Percentiles rank a stretch among this genome's conserved stretches.
Conservation (phyloP, 306 rosid genomes). For the Malus fusca region DNA sequence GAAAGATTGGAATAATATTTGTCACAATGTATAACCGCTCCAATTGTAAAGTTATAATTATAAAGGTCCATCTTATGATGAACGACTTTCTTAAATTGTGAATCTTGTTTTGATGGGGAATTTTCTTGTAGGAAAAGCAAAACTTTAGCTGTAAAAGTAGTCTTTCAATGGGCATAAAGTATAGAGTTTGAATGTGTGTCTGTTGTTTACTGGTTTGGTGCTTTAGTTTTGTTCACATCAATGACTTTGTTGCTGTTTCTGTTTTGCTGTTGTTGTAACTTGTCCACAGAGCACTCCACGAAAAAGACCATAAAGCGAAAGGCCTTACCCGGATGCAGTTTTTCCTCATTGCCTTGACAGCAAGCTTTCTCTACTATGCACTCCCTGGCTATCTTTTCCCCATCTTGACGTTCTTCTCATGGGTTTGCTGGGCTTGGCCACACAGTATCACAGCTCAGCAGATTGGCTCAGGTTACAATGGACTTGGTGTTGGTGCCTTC, state of each 20-base stretch:
- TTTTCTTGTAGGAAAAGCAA: slow-evolving; percentile 25
- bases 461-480: slow-evolving; percentile 79
- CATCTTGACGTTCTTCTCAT: slow-evolving; percentile 83
- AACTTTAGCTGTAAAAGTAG: not conserved
- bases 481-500: slow-evolving; percentile 91
- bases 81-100: slow-evolving; percentile 7
- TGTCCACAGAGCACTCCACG: slow-evolving; percentile 81
- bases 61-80: slow-evolving; percentile 21
- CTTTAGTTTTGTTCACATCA: not conserved
- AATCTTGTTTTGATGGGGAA: slow-evolving; percentile 18
- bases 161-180: slow-evolving; percentile 11
- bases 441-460: slow-evolving; percentile 89
- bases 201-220: slow-evolving; percentile 4
- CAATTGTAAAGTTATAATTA: not conserved
- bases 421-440: slow-evolving; percentile 98
- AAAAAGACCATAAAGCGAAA: slow-evolving; percentile 52
- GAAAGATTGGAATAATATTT: slow-evolving; percentile 32
- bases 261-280: not conserved
- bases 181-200: not conserved
- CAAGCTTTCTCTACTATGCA: slow-evolving; percentile 75
- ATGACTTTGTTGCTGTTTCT: not conserved
- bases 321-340: slow-evolving; percentile 75
- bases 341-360: slow-evolving; percentile 63
- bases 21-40: slow-evolving; percentile 8
- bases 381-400: slow-evolving; percentile 84